A percentile compares a stretch with the other conserved stretches of the same genome.
Conservation (phyloP, 768 basidiomycete genomes). For the Mrakia frigida region DNA sequence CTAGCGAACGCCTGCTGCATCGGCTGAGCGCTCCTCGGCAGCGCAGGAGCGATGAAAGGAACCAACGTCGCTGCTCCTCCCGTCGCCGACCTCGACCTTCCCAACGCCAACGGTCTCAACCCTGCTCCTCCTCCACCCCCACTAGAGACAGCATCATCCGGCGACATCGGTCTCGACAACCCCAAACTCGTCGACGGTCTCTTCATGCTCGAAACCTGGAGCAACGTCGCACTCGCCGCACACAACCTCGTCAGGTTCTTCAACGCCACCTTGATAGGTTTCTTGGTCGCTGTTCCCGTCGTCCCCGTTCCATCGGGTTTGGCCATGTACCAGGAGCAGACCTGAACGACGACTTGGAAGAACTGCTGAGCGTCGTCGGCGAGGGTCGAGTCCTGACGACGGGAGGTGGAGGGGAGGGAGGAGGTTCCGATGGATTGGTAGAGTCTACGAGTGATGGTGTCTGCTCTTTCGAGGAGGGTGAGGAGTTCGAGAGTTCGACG, state of each 20-base stretch:
- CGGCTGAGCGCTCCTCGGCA: constrained; percentile 12
- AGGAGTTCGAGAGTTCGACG: constrained; percentile 11
- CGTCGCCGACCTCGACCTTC: constrained; percentile 16
- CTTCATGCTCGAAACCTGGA: constrained; percentile 27
- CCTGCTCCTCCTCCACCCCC: constrained; percentile 7
- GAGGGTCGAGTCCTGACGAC: neutral
- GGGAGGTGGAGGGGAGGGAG: neutral
- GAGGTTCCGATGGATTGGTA: constrained; percentile 10
- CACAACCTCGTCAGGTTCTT: constrained; percentile 27
- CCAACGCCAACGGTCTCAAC: constrained; percentile 27
- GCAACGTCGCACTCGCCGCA: constrained; percentile 28
- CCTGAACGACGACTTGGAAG: constrained; percentile 26
- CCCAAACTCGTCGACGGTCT: constrained; percentile 23
- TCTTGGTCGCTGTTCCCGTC: constrained; percentile 3
- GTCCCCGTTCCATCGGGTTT: neutral
- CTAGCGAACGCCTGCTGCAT: neutral
- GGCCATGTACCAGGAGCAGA: neutral
- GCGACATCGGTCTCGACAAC: neutral
- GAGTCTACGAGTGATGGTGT: constrained; percentile 10
- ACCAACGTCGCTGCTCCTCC: constrained; percentile 12
- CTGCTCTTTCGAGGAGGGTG: constrained; percentile 2
- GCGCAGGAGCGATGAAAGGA: neutral
- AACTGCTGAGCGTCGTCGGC: constrained; percentile 16
- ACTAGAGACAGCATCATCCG: neutral
- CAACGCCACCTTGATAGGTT: constrained; percentile 23